Evolutionary conservation across 2,329 filamentous ascomycete genomes (phyloP).

Genomic region (Esteya vermicola): DNA sequence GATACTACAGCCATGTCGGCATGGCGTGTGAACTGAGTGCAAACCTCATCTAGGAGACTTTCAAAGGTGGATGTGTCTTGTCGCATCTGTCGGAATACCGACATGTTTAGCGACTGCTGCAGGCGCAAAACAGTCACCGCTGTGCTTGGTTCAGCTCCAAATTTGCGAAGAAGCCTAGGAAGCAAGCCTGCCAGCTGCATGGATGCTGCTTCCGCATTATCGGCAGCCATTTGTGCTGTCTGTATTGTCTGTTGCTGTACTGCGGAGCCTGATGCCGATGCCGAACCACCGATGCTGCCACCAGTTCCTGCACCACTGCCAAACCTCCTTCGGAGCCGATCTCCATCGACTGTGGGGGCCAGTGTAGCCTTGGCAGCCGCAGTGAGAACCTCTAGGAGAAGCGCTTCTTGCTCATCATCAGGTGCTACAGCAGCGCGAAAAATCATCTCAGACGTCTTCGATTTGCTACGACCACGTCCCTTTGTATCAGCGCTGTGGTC

Average conservation of each 20-base stretch:
- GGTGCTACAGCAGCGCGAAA: constrained; percentile 64
- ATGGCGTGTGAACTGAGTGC: constrained; percentile 87
- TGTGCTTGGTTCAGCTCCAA: constrained; percentile 75
- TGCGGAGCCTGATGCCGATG: no score
- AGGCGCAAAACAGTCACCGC: constrained; percentile 75
- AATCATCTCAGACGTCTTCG: constrained; percentile 34
- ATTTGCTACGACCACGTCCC: constrained; percentile 12
- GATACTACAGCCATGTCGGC: constrained; percentile 72
- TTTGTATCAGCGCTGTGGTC: constrained; percentile 63
- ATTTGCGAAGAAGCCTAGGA: constrained; percentile 80
- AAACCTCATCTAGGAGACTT: constrained; percentile 76
- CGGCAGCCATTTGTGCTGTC: constrained; percentile 18
- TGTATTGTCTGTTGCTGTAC: no score
- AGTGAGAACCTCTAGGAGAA: constrained; percentile 77
- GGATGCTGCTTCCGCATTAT: constrained; percentile 65
- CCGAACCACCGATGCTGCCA: no score
- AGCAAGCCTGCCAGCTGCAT: constrained; percentile 66
- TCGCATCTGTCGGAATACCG: constrained; percentile 75
- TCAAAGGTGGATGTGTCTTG: constrained; percentile 73
- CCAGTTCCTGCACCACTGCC: no score
- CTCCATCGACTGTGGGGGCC: constrained; percentile 46
- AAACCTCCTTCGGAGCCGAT: constrained; percentile 36
- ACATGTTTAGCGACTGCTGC: constrained; percentile 74
- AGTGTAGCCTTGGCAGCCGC: constrained; percentile 67
- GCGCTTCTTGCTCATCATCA: constrained; percentile 61